Evolutionary conservation across 306 rosid genomes (phyloP).

Genomic region (Quercus variabilis): DNA sequence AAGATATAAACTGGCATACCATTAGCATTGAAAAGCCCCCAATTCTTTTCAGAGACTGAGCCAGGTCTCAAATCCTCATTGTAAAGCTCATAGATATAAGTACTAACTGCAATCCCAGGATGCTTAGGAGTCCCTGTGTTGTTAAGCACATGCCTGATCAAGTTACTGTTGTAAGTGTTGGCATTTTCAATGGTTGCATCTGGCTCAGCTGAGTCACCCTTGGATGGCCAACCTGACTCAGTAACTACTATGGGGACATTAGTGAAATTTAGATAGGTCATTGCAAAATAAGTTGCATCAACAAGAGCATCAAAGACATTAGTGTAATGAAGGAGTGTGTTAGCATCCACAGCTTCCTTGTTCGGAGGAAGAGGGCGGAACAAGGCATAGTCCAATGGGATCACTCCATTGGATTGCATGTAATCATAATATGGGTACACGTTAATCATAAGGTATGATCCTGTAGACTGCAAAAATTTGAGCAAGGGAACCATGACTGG

Average conservation of each 20-base stretch:
- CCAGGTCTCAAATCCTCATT: slow-evolving; percentile 88
- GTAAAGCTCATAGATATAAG: slow-evolving; percentile 87
- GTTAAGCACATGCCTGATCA: slow-evolving; percentile 80
- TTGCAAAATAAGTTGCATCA: slow-evolving; percentile 91
- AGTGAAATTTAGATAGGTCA: slow-evolving; percentile 79
- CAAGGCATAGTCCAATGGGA: slow-evolving; percentile 91
- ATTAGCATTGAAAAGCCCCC: slow-evolving; percentile 76
- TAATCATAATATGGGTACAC: slow-evolving; percentile 93
- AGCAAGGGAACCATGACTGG: slow-evolving; percentile 84
- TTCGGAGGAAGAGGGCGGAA: slow-evolving; percentile 95
- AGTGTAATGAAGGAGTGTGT: slow-evolving; percentile 88
- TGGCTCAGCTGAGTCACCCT: slow-evolving; percentile 69
- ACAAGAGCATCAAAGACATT: slow-evolving; percentile 92
- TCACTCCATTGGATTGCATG: slow-evolving; percentile 70
- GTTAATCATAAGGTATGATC: slow-evolving; percentile 81
- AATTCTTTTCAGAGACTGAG: slow-evolving; percentile 71
- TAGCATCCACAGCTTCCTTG: slow-evolving; percentile 90
- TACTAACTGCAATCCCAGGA: slow-evolving; percentile 84
- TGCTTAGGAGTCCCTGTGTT: slow-evolving; percentile 94
- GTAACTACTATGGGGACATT: slow-evolving; percentile 75
- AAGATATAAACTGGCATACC: slow-evolving; percentile 76
- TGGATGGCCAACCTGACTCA: slow-evolving; percentile 95
- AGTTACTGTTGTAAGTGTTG: slow-evolving; percentile 89
- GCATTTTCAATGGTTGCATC: slow-evolving; percentile 84
- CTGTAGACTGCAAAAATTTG: slow-evolving; percentile 74